phyloP scores from a whole-genome alignment of 2,329 filamentous ascomycete genomes.

The Huntiella abstrusa region DNA sequence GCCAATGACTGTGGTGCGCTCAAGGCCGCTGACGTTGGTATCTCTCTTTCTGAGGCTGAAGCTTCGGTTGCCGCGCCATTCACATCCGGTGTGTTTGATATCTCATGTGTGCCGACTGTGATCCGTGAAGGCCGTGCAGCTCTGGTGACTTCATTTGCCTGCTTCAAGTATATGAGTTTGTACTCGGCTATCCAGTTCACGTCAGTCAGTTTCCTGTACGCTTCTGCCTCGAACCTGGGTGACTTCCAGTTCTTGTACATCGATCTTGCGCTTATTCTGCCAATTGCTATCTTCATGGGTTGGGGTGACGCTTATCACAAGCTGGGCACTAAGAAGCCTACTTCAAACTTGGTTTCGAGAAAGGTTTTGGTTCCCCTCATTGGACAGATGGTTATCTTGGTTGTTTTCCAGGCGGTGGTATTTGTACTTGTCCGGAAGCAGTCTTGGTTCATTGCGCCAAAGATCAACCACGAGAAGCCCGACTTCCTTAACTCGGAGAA shows the following conservation, averaged over 20 bases:
- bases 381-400: slow-evolving; percentile 69
- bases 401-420: slow-evolving; percentile 54
- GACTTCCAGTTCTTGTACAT: slow-evolving; percentile 98
- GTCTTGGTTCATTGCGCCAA: slow-evolving; percentile 65
- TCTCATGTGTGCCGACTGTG: slow-evolving; percentile 81
- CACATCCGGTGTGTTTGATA: slow-evolving; percentile 87
- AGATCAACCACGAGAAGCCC: slow-evolving; percentile 56
- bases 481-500: slow-evolving; percentile 89
- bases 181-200: slow-evolving; percentile 99
- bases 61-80: slow-evolving; percentile 97
- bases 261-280: slow-evolving; percentile 76
- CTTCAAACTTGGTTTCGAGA: slow-evolving; percentile 74
- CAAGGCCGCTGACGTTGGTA: slow-evolving; percentile 93
- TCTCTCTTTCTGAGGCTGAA: slow-evolving; percentile 91
- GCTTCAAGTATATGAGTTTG: slow-evolving; percentile 98
- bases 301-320: slow-evolving; percentile 73
- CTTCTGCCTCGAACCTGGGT: slow-evolving; percentile 79
- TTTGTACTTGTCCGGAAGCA: slow-evolving; percentile 61
- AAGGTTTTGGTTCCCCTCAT: slow-evolving; percentile 82
- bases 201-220: slow-evolving; percentile 89
- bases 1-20: slow-evolving; percentile 94
- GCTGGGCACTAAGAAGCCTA: slow-evolving; percentile 70
- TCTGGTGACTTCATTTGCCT: slow-evolving; percentile 95
- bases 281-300: slow-evolving; percentile 97
- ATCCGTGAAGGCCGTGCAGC: slow-evolving; percentile 89